A percentile compares a stretch with the other conserved stretches of the same genome.
Conservation (phyloP, 2,329 filamentous ascomycete species). For the Lachnellula subtilissima region DNA sequence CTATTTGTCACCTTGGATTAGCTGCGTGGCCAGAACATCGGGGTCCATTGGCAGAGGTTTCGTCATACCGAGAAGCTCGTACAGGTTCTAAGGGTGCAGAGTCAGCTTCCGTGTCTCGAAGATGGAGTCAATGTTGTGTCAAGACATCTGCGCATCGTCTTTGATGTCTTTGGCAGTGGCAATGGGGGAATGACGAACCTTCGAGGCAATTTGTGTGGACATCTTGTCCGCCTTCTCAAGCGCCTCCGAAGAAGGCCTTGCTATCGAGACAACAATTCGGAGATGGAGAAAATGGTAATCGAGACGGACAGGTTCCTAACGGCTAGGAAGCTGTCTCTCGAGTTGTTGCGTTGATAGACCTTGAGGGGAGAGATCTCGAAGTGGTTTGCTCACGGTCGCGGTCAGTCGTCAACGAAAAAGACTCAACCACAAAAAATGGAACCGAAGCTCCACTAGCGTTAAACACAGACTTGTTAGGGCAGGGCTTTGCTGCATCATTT, state of each 20-base stretch:
- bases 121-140: constrained; percentile 8
- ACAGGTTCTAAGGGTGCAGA: constrained; percentile 69
- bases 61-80: constrained; percentile 90
- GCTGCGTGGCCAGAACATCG: constrained; percentile 23
- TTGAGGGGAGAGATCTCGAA: constrained; percentile 1
- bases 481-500: not conserved
- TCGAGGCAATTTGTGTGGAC: constrained; percentile 34
- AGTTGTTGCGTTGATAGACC: constrained; percentile 17
- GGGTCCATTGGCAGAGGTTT: constrained; percentile 17
- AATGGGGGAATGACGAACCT: constrained; percentile 25
- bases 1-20: constrained; percentile 27
- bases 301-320: constrained; percentile 34
- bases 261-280: constrained; percentile 35
- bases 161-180: constrained; percentile 11
- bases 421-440: not conserved
- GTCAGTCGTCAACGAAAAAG: not conserved
- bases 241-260: constrained; percentile 36
- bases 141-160: constrained; percentile 6
- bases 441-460: not conserved
- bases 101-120: constrained; percentile 34
- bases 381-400: not conserved
- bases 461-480: not conserved
- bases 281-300: constrained; percentile 19
- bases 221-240: constrained; percentile 34
- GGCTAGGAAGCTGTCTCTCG: constrained; percentile 36